Conservation (phyloP, 257 asterid species). For the Mitragyna speciosa region DNA sequence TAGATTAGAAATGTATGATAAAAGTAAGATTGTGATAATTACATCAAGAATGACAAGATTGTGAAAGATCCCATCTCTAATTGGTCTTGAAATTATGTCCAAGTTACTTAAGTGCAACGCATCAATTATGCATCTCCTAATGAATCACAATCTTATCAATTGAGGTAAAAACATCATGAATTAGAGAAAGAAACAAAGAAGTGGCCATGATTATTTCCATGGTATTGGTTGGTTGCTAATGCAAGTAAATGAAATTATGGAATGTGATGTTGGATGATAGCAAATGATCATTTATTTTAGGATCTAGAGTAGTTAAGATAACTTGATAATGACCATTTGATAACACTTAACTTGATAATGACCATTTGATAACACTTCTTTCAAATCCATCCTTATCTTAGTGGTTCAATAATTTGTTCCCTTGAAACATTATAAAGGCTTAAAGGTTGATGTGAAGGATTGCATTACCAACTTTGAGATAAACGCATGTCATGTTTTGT, state of each 20-base stretch:
- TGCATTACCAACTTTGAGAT: neutral
- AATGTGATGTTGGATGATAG: neutral
- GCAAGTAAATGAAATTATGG: neutral
- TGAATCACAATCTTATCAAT: neutral
- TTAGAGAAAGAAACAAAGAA: neutral
- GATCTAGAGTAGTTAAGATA: neutral
- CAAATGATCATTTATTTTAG: neutral
- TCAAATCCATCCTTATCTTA: neutral
- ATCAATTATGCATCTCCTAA: slow-evolving; percentile 5
- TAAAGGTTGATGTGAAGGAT: neutral
- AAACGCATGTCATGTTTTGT: neutral
- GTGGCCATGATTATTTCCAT: neutral
- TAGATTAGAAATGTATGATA: neutral
- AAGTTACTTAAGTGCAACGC: slow-evolving; percentile 1
- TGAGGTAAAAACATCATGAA: neutral
- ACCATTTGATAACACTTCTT: neutral
- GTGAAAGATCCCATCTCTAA: neutral
- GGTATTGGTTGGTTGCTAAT: neutral
- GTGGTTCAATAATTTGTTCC: neutral
- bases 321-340: neutral
- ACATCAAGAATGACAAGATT: neutral
- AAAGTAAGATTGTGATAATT: neutral
- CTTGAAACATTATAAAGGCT: neutral
- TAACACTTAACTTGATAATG: neutral
- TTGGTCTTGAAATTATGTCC: neutral